A percentile compares a stretch with the other conserved stretches of the same genome.
These are phyloP conservation scores for Cadophora malorum DNA, from an alignment of 2,329 filamentous ascomycete species.

Conservation along the genomic window DNA sequence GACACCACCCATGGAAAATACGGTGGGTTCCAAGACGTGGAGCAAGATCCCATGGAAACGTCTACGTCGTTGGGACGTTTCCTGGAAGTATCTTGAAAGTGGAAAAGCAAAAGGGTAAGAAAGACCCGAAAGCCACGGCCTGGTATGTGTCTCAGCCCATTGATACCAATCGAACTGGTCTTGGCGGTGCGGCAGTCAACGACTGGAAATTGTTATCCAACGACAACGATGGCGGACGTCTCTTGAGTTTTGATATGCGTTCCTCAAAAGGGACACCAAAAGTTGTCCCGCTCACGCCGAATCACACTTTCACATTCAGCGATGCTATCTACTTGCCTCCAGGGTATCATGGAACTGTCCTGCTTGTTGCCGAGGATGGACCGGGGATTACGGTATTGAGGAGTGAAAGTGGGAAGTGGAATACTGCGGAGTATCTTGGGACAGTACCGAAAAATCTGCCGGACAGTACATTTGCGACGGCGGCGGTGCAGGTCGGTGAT, in stretches of 20 bases:
- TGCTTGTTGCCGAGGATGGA: slow-evolving; percentile 20
- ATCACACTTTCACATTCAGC: background rate
- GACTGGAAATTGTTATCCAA: slow-evolving; percentile 19
- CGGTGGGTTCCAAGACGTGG: slow-evolving; percentile 26
- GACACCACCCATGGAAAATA: slow-evolving; percentile 24
- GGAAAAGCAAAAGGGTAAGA: background rate
- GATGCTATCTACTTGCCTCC: slow-evolving; percentile 27
- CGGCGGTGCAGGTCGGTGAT: slow-evolving; percentile 15
- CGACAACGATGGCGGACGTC: slow-evolving; percentile 2
- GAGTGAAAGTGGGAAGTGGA: slow-evolving; percentile 23
- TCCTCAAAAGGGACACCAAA: slow-evolving; percentile 4
- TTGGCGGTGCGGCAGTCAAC: slow-evolving; percentile 18
- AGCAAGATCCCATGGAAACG: slow-evolving; percentile 26
- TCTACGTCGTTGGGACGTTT: slow-evolving; percentile 24
- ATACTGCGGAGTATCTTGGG: slow-evolving; percentile 25
- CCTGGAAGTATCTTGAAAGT: slow-evolving; percentile 26
- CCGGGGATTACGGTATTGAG: slow-evolving; percentile 23
- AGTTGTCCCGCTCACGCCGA: slow-evolving; percentile 7
- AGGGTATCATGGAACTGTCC: slow-evolving; percentile 24
- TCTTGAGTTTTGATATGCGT: slow-evolving; percentile 23
- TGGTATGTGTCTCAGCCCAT: slow-evolving; percentile 23
- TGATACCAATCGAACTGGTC: slow-evolving; percentile 1
- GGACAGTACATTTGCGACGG: background rate
- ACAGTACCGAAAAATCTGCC: slow-evolving; percentile 4
- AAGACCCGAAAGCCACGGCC: background rate